phyloP scores from a whole-genome alignment of 116 monocot species.

The Zostera marina region DNA sequence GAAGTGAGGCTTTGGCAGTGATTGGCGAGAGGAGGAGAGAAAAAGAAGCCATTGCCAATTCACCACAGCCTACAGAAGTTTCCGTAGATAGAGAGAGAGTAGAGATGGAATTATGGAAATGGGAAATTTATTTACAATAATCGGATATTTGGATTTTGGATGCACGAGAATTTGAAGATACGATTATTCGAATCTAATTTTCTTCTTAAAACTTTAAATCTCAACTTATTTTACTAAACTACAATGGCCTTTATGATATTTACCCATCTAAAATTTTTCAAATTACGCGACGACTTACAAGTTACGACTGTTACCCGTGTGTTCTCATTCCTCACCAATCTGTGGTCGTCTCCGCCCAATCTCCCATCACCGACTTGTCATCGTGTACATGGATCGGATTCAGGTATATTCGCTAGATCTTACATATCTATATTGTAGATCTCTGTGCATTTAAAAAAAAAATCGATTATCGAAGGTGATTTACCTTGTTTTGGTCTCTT shows the following conservation, averaged over 20 bases:
- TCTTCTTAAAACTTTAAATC: too few species aligned
- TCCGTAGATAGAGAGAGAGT: background rate
- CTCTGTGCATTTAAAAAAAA: background rate
- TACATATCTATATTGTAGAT: background rate
- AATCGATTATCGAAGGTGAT: background rate
- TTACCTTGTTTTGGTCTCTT: too few species aligned
- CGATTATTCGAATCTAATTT: too few species aligned
- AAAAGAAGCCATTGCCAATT: constrained; percentile 5
- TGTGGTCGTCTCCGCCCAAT: too few species aligned
- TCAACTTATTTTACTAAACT: too few species aligned
- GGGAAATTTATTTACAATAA: background rate
- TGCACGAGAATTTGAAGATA: too few species aligned
- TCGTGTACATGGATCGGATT: background rate
- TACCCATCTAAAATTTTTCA: too few species aligned
- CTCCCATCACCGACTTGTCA: too few species aligned
- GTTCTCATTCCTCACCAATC: too few species aligned
- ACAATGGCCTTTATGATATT: too few species aligned
- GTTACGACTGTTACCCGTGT: too few species aligned
- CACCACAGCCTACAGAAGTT: background rate
- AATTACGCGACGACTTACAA: too few species aligned
- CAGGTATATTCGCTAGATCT: background rate
- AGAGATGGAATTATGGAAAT: background rate
- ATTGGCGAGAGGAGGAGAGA: constrained; percentile 5
- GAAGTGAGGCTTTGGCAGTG: background rate
- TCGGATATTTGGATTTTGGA: background rate